Conservation (phyloP, 768 basidiomycete genomes). For the Termitomyces sp. region DNA sequence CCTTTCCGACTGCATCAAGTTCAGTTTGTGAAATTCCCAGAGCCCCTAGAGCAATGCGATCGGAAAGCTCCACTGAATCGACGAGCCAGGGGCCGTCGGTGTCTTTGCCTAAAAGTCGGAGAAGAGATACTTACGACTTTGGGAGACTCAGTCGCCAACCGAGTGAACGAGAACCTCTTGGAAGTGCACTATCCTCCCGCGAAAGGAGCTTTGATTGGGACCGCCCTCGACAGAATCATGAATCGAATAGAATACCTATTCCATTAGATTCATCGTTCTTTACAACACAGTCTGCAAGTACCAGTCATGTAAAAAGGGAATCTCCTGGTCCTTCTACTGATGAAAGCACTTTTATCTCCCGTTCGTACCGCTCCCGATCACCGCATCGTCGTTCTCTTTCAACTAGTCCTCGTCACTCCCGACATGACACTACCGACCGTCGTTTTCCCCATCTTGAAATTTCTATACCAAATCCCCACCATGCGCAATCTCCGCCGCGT, state of each 20-base stretch:
- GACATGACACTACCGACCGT: neutral
- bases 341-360: neutral
- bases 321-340: slow-evolving; percentile 4
- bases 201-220: neutral
- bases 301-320: neutral
- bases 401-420: neutral
- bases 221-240: neutral
- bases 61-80: neutral
- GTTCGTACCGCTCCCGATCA: neutral
- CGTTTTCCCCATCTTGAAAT: neutral
- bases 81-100: neutral
- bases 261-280: slow-evolving; percentile 15
- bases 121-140: neutral
- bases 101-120: neutral
- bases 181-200: neutral
- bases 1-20: neutral
- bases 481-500: slow-evolving; percentile 1
- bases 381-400: slow-evolving; percentile 4
- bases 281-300: neutral
- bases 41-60: slow-evolving; percentile 17
- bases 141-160: neutral
- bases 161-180: neutral
- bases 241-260: slow-evolving; percentile 9
- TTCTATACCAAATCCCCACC: neutral
- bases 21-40: slow-evolving; percentile 11